phyloP scores from a whole-genome alignment of 1,284 basidiomycete species.

The Boletellus deceptivus region DNA sequence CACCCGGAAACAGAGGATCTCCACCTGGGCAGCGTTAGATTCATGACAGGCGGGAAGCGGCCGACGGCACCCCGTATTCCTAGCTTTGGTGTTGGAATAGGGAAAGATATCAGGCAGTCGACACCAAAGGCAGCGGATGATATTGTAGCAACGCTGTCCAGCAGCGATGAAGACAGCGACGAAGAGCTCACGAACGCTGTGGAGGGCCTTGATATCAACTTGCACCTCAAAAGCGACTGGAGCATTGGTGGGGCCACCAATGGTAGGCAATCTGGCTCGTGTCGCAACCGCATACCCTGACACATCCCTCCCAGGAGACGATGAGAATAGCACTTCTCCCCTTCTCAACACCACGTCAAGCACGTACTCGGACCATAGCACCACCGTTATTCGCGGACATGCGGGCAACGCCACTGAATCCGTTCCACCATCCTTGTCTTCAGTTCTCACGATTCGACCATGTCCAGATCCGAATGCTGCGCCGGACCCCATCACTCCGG shows the following conservation, averaged over 20 bases:
- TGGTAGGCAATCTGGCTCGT: conserved; percentile 29
- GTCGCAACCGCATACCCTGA: conserved; percentile 14
- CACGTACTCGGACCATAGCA: conserved; percentile 62
- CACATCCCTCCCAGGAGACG: conserved; percentile 31
- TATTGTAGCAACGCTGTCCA: conserved; percentile 30
- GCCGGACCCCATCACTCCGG: conserved; percentile 34
- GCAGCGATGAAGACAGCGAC: conserved; percentile 52
- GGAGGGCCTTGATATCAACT: conserved; percentile 46
- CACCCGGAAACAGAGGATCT: conserved; percentile 65
- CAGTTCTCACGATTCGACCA: conserved; percentile 68
- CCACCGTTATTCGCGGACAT: conserved; percentile 57
- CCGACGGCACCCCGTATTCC: conserved; percentile 73
- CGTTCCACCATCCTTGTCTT: conserved; percentile 60
- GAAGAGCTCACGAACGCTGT: conserved; percentile 72
- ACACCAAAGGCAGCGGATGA: conserved; percentile 23
- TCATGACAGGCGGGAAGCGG: conserved; percentile 64
- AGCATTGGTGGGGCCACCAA: conserved; percentile 38
- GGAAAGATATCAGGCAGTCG: conserved; percentile 48
- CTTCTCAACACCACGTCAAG: conserved; percentile 49
- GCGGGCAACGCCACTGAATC: conserved; percentile 39
- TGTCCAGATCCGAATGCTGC: conserved; percentile 47
- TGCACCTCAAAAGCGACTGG: conserved; percentile 52
- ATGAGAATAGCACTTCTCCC: conserved; percentile 50
- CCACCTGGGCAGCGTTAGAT: conserved; percentile 85
- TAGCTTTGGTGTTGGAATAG: conserved; percentile 79